phyloP scores from a whole-genome alignment of 495 filamentous ascomycete species.

The Chaetomium cochliodes region DNA sequence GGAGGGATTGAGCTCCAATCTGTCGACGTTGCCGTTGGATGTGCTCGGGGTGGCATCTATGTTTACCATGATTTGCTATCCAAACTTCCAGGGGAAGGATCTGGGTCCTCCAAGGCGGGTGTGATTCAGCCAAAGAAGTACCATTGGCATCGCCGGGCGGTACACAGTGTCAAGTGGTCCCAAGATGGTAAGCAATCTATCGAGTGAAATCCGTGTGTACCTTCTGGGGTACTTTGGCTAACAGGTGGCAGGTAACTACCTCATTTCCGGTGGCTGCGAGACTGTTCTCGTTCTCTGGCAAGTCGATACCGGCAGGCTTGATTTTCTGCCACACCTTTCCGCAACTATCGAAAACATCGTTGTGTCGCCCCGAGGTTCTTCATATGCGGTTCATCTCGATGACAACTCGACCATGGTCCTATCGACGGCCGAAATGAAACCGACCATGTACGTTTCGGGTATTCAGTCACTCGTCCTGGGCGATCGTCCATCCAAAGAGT shows the following conservation, averaged over 20 bases:
- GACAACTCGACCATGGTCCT: slow-evolving; percentile 89
- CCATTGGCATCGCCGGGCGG: slow-evolving; percentile 89
- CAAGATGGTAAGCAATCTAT: slow-evolving; percentile 68
- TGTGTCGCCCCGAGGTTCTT: slow-evolving; percentile 72
- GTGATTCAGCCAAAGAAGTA: slow-evolving; percentile 55
- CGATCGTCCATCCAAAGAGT: slow-evolving; percentile 43
- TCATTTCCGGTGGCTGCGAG: slow-evolving; percentile 89
- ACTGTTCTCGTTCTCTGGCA: slow-evolving; percentile 95
- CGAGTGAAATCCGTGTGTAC: neutral
- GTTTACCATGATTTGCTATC: slow-evolving; percentile 71
- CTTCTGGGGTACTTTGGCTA: neutral
- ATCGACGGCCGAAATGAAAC: slow-evolving; percentile 80
- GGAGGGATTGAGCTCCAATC: slow-evolving; percentile 37
- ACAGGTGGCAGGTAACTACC: slow-evolving; percentile 74
- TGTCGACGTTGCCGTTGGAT: slow-evolving; percentile 73
- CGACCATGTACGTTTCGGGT: slow-evolving; percentile 76
- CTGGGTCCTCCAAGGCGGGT: slow-evolving; percentile 35
- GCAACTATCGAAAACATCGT: slow-evolving; percentile 78
- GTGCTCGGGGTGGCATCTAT: slow-evolving; percentile 68
- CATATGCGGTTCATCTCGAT: slow-evolving; percentile 77
- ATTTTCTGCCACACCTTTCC: slow-evolving; percentile 83
- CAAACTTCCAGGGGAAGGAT: slow-evolving; percentile 44
- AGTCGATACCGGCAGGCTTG: slow-evolving; percentile 74
- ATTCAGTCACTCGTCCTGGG: slow-evolving; percentile 63
- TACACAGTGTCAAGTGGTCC: slow-evolving; percentile 82